Conservation (phyloP, 1,139 yeast species). For the Blastobotrys petasosporus region DNA sequence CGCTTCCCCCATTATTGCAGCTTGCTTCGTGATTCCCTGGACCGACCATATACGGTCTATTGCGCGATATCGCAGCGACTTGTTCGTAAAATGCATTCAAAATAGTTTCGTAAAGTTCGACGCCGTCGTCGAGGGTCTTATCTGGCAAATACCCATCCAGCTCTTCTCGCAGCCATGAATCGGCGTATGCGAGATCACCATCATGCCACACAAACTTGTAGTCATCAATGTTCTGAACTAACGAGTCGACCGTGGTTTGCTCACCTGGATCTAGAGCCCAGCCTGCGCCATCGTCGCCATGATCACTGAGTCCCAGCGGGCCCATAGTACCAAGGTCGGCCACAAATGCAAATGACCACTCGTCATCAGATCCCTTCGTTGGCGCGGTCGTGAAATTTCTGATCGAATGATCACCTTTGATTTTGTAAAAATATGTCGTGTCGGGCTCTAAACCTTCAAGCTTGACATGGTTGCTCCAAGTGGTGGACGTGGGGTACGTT, state of each 20-base stretch:
- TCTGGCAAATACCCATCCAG: slow-evolving; percentile 20
- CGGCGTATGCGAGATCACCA: slow-evolving; percentile 32
- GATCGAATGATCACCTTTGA: slow-evolving; percentile 14
- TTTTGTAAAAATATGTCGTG: slow-evolving; percentile 29
- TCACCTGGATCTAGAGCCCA: slow-evolving; percentile 19
- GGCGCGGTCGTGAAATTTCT: slow-evolving; percentile 22
- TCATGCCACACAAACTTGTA: slow-evolving; percentile 28
- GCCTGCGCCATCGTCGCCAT: slow-evolving; percentile 16
- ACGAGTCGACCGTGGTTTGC: slow-evolving; percentile 25
- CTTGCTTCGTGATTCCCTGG: slow-evolving; percentile 32
- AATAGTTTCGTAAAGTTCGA: slow-evolving; percentile 19
- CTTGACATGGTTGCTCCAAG: slow-evolving; percentile 30
- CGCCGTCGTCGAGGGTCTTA: slow-evolving; percentile 14
- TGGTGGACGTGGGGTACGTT: slow-evolving; percentile 25
- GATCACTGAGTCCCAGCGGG: slow-evolving; percentile 18
- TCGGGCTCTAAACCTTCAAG: slow-evolving; percentile 24
- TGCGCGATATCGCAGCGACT: slow-evolving; percentile 21
- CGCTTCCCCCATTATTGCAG: slow-evolving; percentile 28
- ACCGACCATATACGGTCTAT: slow-evolving; percentile 28
- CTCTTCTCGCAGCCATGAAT: slow-evolving; percentile 26
- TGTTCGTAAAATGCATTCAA: slow-evolving; percentile 26
- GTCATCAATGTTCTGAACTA: slow-evolving; percentile 19
- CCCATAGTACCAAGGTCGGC: slow-evolving; percentile 30
- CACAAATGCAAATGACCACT: slow-evolving; percentile 25
- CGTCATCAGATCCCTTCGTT: slow-evolving; percentile 13